phyloP scores from a whole-genome alignment of 2,329 filamentous ascomycete species.

The Geosmithia putterillii region DNA sequence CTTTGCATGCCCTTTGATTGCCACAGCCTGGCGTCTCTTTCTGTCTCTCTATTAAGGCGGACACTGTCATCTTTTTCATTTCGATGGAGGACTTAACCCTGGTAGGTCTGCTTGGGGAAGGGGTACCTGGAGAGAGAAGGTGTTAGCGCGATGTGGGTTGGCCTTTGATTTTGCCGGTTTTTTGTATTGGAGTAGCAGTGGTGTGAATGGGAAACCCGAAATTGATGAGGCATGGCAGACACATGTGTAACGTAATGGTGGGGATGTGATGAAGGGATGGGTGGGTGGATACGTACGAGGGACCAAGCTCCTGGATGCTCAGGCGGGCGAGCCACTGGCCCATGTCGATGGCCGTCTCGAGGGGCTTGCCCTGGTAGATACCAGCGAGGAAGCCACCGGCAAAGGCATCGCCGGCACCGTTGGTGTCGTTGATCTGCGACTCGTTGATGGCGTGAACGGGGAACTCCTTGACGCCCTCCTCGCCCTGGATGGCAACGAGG shows the following conservation, averaged over 20 bases:
- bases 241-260: neutral
- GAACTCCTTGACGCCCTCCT: constrained; percentile 61
- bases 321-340: constrained; percentile 93
- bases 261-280: neutral
- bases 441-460: constrained; percentile 68
- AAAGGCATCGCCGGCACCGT: constrained; percentile 93
- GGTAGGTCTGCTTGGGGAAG: constrained; percentile 69
- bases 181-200: neutral
- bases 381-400: constrained; percentile 89
- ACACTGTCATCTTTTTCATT: neutral
- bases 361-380: constrained; percentile 69
- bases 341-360: constrained; percentile 74
- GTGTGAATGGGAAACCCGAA: neutral
- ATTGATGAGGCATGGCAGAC: too few species aligned
- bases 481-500: constrained; percentile 65
- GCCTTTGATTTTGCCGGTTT: neutral
- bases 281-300: constrained; percentile 74
- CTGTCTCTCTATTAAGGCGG: neutral
- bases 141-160: neutral
- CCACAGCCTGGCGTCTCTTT: neutral
- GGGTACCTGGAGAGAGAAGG: constrained; percentile 47
- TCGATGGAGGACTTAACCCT: constrained; percentile 16
- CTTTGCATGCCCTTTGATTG: constrained; percentile 2
- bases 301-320: constrained; percentile 89
- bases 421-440: constrained; percentile 85